Base-by-base conservation (phyloP, 2,329 filamentous ascomycete species). In the Ophiosphaerella herpotricha region DNA sequence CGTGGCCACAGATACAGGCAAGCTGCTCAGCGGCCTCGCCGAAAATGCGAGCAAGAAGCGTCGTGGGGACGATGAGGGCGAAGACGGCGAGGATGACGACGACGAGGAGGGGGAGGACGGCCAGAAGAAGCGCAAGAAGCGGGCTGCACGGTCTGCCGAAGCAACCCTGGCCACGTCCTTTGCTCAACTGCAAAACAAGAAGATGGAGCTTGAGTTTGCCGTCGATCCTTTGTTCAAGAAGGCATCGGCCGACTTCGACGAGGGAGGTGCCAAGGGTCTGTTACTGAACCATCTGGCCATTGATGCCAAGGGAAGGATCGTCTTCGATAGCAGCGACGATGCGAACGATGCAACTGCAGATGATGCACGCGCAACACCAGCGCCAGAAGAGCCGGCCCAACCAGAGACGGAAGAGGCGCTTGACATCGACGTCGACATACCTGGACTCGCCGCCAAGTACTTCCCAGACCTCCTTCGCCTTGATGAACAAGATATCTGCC, bases 191-290 rank as follows among this genome's bases (percentile, higher is more conserved):
- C 91, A 96, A 70, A 80, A 97, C 63, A 99, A 99, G 76, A 99
- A 97, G 74, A 92, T 99, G 66, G 94, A 99, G 64, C 82, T 97
- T 38, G 94, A 99, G 67, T 97, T 99, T 60, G 87, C 92, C 0
- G 93, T 99, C 5, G 94, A 99, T 68, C 94, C 94, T 2, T 77
- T 99, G n/a, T 99, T 99, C 82, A 99, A 99, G 70, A 99, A 99
- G 70, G 93, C 93, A 0, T 96, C 93, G 5, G 94, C 94, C 37
- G 94, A 99, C 76, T 99, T 99, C 60, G 94, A 99, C 69, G 94
- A 99, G 76, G 94, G 94, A 16, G 94, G 94, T 48, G 94, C 94
- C 48, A 99, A 97, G 74, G 94, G 94, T 16, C 80, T 99, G 36
- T 80, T 99, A 16, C 82, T 99, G 29, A 99, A 99, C 68, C 93